Base-by-base conservation (phyloP, 2,329 filamentous ascomycete genomes). In the Sphaceloma murrayae region DNA sequence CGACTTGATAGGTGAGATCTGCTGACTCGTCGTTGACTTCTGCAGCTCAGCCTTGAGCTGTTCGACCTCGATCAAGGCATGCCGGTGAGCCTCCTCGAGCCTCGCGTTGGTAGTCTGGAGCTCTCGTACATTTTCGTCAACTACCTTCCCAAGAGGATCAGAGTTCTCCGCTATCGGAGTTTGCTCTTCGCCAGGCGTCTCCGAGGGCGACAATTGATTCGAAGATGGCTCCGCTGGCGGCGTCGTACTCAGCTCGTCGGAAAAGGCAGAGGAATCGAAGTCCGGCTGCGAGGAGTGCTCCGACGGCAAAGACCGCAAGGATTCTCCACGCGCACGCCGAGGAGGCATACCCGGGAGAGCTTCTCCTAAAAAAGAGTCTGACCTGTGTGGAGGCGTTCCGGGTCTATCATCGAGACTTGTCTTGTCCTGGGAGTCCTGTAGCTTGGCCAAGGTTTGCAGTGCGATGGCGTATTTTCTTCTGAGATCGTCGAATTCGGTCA, bases 401-500 rank as follows among this genome's bases (percentile, higher is more conserved):
- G 36, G 63, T 67, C 52, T 73, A 65, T 94, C 86, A 54, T 94
- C 85, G 26, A 87, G 72, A 19, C 77, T 75, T 21, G 42, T 3
- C 13, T 29, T 45, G 7, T 58, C 54, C 46, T 61, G 57, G 30
- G 52, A 56, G 49, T 95, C 89, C 60, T 94, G 87, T 36, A 96
- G 72, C 59, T 91, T 83, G 4, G 85, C 80, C 31, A 98, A 63
- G 7, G 83, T 79, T 36, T 81, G 81, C 49, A 98, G 68, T 4
- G 88, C 84, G 56, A 94, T 82, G 56, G 94, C 85, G 54, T 98
- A 98, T 62, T 94, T 96, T 53, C 78, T 73, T 46, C 87, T 80
- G 18, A 98, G 78, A 34, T 78, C 66, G 51, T 93, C 84, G 54
- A 81, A 89, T 47, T 96, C 86, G 51, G 74, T 79, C 13, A 94